Evolutionary conservation across 805 yeast genomes (phyloP).

Genomic region (Metschnikowia gelsemii): DNA sequence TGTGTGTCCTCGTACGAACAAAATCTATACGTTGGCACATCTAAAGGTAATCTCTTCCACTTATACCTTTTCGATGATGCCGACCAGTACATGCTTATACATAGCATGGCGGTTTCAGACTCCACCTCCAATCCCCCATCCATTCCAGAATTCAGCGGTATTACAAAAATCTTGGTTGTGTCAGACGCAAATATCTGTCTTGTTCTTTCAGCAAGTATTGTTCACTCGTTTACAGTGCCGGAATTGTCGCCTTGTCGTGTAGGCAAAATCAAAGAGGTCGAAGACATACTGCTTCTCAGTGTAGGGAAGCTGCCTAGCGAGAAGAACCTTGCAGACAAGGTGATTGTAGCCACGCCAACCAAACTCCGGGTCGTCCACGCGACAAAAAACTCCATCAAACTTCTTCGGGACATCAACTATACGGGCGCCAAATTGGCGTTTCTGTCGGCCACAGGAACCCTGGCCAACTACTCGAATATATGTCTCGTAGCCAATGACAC

Average conservation of each 20-base stretch:
- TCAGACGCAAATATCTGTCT: slow-evolving; percentile 27
- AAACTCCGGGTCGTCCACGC: slow-evolving; percentile 35
- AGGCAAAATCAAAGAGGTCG: slow-evolving; percentile 38
- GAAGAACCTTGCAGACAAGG: slow-evolving; percentile 22
- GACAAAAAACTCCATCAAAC: slow-evolving; percentile 26
- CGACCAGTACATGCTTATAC: slow-evolving; percentile 32
- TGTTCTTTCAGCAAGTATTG: slow-evolving; percentile 27
- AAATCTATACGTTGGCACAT: slow-evolving; percentile 40
- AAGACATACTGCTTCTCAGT: slow-evolving; percentile 29
- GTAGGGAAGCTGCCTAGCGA: slow-evolving; percentile 15
- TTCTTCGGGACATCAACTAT: slow-evolving; percentile 36
- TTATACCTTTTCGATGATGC: slow-evolving; percentile 42
- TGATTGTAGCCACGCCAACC: slow-evolving; percentile 31
- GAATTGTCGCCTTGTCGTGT: slow-evolving; percentile 39
- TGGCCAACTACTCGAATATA: slow-evolving; percentile 30
- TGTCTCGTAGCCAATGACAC: slow-evolving; percentile 33
- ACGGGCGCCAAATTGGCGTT: slow-evolving; percentile 28
- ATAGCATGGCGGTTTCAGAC: slow-evolving; percentile 21
- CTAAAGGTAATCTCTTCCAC: slow-evolving; percentile 37
- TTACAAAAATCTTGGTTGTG: slow-evolving; percentile 29
- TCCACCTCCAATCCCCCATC: slow-evolving; percentile 2
- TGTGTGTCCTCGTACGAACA: slow-evolving; percentile 26
- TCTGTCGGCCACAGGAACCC: slow-evolving; percentile 28
- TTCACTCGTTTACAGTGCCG: slow-evolving; percentile 33
- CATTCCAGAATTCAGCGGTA: no score